These are phyloP conservation scores for Lophium mytilinum DNA, from an alignment of 495 filamentous ascomycete species.

Conservation along the genomic window DNA sequence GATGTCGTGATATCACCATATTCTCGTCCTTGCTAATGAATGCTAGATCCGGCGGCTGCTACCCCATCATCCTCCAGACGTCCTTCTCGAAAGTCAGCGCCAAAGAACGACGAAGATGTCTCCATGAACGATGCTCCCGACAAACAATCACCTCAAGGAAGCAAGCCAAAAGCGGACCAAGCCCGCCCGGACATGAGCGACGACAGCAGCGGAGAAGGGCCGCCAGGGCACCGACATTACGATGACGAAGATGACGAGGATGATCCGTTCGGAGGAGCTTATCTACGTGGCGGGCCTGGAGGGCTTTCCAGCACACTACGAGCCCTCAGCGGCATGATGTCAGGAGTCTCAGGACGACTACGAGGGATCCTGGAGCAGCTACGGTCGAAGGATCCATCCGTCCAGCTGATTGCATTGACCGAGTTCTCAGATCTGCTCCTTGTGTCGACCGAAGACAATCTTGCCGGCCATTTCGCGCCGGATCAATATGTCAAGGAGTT, in stretches of 20 bases:
- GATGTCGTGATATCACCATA: neutral
- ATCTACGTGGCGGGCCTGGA: conserved; percentile 49
- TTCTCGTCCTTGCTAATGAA: neutral
- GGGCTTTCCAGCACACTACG: conserved; percentile 76
- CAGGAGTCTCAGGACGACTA: conserved; percentile 68
- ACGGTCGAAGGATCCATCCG: conserved; percentile 73
- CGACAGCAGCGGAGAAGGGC: conserved; percentile 42
- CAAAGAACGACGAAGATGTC: conserved; percentile 27
- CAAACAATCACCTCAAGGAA: conserved; percentile 44
- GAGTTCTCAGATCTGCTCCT: conserved; percentile 90
- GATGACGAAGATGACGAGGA: conserved; percentile 60
- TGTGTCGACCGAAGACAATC: conserved; percentile 91
- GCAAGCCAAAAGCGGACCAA: conserved; percentile 34
- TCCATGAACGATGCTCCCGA: conserved; percentile 42
- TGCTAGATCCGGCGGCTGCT: conserved; percentile 6
- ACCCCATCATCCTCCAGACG: conserved; percentile 36
- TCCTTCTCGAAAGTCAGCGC: conserved; percentile 41
- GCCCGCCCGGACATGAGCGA: conserved; percentile 33
- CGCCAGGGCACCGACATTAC: conserved; percentile 52
- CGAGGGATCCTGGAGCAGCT: conserved; percentile 79
- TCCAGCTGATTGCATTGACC: conserved; percentile 86
- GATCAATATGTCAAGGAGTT: conserved; percentile 95
- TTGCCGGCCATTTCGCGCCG: conserved; percentile 90
- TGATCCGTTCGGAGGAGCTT: conserved; percentile 68
- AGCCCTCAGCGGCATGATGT: conserved; percentile 83